Percentiles rank a stretch among this genome's conserved stretches.
Conservation (phyloP, 1,139 yeast genomes). For the Ogataea hybrid region DNA sequence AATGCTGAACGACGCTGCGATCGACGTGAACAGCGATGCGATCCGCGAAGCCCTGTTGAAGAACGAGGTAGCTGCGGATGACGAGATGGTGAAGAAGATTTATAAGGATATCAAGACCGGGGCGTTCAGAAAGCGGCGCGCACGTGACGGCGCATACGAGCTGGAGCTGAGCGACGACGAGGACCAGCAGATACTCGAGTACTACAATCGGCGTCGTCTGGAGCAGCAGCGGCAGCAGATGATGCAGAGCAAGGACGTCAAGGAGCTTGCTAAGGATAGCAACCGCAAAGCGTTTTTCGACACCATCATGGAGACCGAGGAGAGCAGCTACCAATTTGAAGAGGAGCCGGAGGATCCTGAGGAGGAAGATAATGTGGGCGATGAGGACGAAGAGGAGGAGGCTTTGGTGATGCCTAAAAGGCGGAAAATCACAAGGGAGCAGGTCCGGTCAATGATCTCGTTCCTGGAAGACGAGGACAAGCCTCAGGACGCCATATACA, state of each 20-base stretch:
- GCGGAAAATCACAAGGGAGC: slow-evolving; percentile 47
- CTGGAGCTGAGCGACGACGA: slow-evolving; percentile 66
- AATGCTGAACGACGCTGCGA: slow-evolving; percentile 73
- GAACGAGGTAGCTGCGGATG: slow-evolving; percentile 68
- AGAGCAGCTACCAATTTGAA: slow-evolving; percentile 20
- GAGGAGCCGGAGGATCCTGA: slow-evolving; percentile 22
- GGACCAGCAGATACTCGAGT: slow-evolving; percentile 58
- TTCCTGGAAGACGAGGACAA: slow-evolving; percentile 45
- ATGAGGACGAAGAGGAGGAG: slow-evolving; percentile 20
- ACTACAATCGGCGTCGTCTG: slow-evolving; percentile 44
- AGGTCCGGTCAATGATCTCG: slow-evolving; percentile 63
- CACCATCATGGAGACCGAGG: slow-evolving; percentile 53
- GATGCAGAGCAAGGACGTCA: slow-evolving; percentile 51
- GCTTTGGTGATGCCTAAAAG: slow-evolving; percentile 21
- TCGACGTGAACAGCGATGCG: slow-evolving; percentile 58
- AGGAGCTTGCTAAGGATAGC: slow-evolving; percentile 49
- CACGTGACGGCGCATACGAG: slow-evolving; percentile 52
- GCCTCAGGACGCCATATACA: slow-evolving; percentile 14
- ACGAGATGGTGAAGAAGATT: slow-evolving; percentile 67
- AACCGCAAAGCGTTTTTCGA: slow-evolving; percentile 74
- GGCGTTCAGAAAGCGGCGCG: slow-evolving; percentile 64
- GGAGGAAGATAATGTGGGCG: slow-evolving; percentile 8
- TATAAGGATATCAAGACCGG: slow-evolving; percentile 84
- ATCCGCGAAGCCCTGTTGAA: slow-evolving; percentile 61
- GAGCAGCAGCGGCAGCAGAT: slow-evolving; percentile 39